These are phyloP conservation scores for Pseudocohnilembus persalinus DNA, from an alignment of 169 alveolate genomes.

Conservation along the genomic window DNA sequence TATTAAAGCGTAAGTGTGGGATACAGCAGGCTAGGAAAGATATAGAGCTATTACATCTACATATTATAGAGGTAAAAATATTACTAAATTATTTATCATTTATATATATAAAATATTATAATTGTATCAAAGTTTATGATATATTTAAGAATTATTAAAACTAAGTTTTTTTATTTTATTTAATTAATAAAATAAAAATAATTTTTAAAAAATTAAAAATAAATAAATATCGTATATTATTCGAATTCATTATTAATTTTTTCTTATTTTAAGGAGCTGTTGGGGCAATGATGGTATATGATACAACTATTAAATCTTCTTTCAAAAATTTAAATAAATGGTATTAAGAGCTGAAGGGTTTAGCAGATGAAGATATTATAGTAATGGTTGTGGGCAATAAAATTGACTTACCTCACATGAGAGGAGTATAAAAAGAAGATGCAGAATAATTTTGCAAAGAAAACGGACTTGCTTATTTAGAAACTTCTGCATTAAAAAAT, in stretches of 20 bases:
- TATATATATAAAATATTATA: too few species aligned
- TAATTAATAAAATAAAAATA: too few species aligned
- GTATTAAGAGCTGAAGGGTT: conserved; percentile 95
- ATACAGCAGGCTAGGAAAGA: conserved; percentile 97
- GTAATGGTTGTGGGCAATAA: conserved; percentile 97
- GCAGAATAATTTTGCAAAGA: conserved; percentile 90
- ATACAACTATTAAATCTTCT: conserved; percentile 94
- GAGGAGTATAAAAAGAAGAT: conserved; percentile 91
- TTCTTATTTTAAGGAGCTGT: conserved; percentile 89
- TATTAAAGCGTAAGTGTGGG: conserved; percentile 98
- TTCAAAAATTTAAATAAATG: conserved; percentile 96
- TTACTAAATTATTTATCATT: conserved; percentile 49
- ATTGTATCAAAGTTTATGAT: too few species aligned
- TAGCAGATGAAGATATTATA: conserved; percentile 94
- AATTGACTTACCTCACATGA: conserved; percentile 86
- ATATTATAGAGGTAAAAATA: conserved; percentile 57
- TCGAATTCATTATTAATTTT: conserved; percentile 41
- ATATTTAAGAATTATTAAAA: too few species aligned
- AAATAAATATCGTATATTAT: too few species aligned
- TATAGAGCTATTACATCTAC: conserved; percentile 99
- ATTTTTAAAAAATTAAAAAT: too few species aligned
- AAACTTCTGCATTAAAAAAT: conserved; percentile 95
- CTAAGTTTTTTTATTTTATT: too few species aligned
- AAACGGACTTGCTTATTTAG: conserved; percentile 91
- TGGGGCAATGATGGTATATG: conserved; percentile 98